Evolutionary conservation across 176 grass and related monocot species (phyloP), one percentile per base, ranked within the genome.

Genomic region (Elymus sibiricus): DNA sequence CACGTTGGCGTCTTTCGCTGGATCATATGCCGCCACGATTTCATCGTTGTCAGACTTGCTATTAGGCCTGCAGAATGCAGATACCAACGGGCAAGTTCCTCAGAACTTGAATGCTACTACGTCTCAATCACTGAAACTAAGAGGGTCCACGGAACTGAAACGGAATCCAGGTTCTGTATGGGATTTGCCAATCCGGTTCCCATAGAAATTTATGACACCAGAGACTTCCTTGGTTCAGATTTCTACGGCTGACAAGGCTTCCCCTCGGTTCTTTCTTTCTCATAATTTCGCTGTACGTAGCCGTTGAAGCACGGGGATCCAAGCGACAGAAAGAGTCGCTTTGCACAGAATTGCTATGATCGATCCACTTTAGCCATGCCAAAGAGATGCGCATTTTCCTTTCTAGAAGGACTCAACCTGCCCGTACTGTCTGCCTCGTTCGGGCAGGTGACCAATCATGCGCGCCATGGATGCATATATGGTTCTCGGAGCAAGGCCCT

Each of bases 401-500:
- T 72, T 72, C 22, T 72, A 72, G 38, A 72, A 72, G 75, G 7
- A 28, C 35, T 56, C 76, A 86, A 79, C 38, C 7, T 32, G 42
- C 25, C 34, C 64, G 10, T 65, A 79, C 13, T 70, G 73, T 26
- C 73, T 88, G 37, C 64, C 64, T 83, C 28, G 16, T 88, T 70
- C 49, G 51, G 64, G 40, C 81, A 88, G 39, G 28, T 14, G 27
- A 55, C 15, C 77, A 27, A 24, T 79, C 74, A 79, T 83, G 74
- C 55, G n/a, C 10, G 76, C 7, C 64, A 63, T 83, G 53, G 55
- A 40, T 26, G 53, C 14, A 60, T 16, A 59, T 42, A 75, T 51
- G 72, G 25, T 62, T 86, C 73, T 78, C n/a, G 72, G 82, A 77
- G 79, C 56, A 39, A 78, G 65, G n/a, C 66, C 74, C 51, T 64